phyloP scores from a whole-genome alignment of 2,329 filamentous ascomycete genomes.

The Dendryphion nanum region DNA sequence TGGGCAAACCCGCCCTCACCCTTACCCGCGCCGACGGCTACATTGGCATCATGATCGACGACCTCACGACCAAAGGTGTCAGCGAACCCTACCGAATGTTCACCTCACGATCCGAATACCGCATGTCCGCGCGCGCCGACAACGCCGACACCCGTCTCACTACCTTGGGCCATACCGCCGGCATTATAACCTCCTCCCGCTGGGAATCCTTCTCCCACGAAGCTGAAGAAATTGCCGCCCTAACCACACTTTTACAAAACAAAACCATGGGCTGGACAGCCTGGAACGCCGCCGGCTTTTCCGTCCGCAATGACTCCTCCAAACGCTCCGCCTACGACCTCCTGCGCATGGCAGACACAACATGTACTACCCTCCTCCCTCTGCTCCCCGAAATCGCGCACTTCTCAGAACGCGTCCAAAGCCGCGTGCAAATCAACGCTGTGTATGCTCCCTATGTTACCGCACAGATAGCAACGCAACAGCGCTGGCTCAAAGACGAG shows the following conservation, averaged over 20 bases:
- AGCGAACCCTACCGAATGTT: conserved; percentile 99
- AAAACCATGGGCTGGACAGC: conserved; percentile 59
- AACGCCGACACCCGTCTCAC: conserved; percentile 91
- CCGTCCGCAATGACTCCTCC: conserved; percentile 63
- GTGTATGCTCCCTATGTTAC: conserved; percentile 83
- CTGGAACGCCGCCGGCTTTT: conserved; percentile 72
- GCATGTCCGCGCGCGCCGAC: conserved; percentile 87
- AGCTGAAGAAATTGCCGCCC: conserved; percentile 63
- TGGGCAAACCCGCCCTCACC: conserved; percentile 62
- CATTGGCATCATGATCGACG: conserved; percentile 98
- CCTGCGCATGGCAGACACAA: conserved; percentile 60
- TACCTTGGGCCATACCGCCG: conserved; percentile 69
- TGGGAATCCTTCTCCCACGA: conserved; percentile 71
- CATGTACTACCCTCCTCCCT: conserved; percentile 56
- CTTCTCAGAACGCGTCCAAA: conserved; percentile 60
- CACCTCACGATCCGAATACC: conserved; percentile 91
- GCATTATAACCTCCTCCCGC: conserved; percentile 74
- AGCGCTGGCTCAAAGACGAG: conserved; percentile 74
- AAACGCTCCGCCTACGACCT: conserved; percentile 76
- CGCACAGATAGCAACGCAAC: conserved; percentile 66
- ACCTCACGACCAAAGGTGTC: conserved; percentile 93
- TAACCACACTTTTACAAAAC: conserved; percentile 60
- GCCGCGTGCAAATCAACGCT: conserved; percentile 76
- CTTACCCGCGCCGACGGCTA: conserved; percentile 85
- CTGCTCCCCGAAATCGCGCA: conserved; percentile 56